Conservation (phyloP, 2,329 filamentous ascomycete genomes). For the Aulographum hederae region DNA sequence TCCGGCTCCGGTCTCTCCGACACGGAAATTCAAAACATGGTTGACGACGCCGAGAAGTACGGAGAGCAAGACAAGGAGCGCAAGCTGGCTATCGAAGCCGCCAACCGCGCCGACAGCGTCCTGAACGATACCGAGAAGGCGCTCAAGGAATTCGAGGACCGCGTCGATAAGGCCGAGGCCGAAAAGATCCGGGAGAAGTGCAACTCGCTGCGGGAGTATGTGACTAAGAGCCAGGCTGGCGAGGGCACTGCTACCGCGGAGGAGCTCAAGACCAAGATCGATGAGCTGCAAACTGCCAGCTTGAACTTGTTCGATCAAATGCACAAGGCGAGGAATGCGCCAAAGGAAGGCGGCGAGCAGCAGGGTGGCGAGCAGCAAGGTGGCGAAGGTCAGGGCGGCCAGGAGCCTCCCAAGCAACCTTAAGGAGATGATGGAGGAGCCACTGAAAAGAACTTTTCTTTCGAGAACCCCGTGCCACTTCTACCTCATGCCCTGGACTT, state of each 20-base stretch:
- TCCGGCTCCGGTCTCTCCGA: conserved; percentile 95
- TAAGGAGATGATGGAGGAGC: no score
- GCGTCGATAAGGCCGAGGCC: conserved; percentile 89
- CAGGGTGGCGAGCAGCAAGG: conserved; percentile 17
- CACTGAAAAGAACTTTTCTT: neutral
- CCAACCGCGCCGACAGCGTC: conserved; percentile 93
- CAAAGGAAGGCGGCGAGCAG: conserved; percentile 27
- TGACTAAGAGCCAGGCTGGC: conserved; percentile 86
- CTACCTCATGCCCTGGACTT: no score
- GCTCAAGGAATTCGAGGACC: conserved; percentile 89
- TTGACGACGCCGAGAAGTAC: conserved; percentile 93
- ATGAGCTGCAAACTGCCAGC: conserved; percentile 89
- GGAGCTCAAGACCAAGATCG: conserved; percentile 96
- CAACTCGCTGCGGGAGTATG: conserved; percentile 62
- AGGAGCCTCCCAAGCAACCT: no score
- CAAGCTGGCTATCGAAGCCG: conserved; percentile 84
- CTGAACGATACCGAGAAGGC: conserved; percentile 97
- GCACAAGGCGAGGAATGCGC: conserved; percentile 81
- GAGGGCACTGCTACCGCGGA: conserved; percentile 73
- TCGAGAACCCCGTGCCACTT: conserved; percentile 3
- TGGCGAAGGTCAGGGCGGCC: conserved; percentile 20
- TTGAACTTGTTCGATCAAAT: conserved; percentile 99
- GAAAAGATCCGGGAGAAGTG: conserved; percentile 94
- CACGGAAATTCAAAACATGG: conserved; percentile 89
- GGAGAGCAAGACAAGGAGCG: conserved; percentile 90